phyloP scores from a whole-genome alignment of 2,329 filamentous ascomycete species.

The Grosmannia serpens region DNA sequence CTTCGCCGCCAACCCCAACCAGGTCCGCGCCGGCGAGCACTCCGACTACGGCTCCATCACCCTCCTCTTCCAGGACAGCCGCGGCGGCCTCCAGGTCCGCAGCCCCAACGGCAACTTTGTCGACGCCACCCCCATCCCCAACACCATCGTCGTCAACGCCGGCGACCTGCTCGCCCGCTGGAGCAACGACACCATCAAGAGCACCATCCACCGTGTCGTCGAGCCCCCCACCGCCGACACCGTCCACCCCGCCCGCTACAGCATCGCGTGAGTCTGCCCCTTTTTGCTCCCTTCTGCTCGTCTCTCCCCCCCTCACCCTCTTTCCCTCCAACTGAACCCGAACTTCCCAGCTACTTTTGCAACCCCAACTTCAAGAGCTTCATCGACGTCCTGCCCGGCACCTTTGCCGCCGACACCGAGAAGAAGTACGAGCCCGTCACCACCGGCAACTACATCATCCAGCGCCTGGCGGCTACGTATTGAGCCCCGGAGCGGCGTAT shows the following conservation, averaged over 20 bases:
- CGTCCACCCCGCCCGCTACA: constrained; percentile 67
- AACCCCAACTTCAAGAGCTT: constrained; percentile 67
- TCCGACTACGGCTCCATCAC: constrained; percentile 55
- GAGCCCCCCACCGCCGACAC: constrained; percentile 55
- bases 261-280: constrained; percentile 63
- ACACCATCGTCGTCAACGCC: constrained; percentile 79
- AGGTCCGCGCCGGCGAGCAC: constrained; percentile 69
- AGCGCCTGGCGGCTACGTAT: constrained; percentile 66
- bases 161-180: constrained; percentile 77
- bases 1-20: constrained; percentile 54
- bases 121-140: constrained; percentile 69
- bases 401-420: constrained; percentile 48
- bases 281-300: neutral
- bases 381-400: constrained; percentile 75
- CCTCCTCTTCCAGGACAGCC: constrained; percentile 48
- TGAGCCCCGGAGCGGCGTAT: neutral
- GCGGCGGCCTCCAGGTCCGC: constrained; percentile 46
- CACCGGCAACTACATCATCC: constrained; percentile 69
- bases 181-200: constrained; percentile 87
- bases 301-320: neutral
- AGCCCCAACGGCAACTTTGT: constrained; percentile 69
- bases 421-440: constrained; percentile 74
- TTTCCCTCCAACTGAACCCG: neutral
- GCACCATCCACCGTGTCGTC: constrained; percentile 80
- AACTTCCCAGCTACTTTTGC: constrained; percentile 58